phyloP scores from a whole-genome alignment of 805 yeast species.

The Metschnikowia proteae region DNA sequence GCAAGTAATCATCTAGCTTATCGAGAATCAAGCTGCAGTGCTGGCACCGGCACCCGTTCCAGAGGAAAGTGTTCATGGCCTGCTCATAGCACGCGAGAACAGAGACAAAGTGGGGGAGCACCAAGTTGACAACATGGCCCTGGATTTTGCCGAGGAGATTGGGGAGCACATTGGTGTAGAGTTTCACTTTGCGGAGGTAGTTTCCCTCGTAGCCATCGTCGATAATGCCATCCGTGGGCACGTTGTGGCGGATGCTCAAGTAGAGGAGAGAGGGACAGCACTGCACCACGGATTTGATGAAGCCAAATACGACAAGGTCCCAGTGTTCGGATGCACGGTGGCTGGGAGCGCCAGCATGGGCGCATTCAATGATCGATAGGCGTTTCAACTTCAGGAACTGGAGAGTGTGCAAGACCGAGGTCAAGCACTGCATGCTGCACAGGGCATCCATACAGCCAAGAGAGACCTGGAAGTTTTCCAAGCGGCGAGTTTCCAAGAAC shows the following conservation, averaged over 20 bases:
- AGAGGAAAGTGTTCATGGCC: constrained; percentile 60
- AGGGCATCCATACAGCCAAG: constrained; percentile 53
- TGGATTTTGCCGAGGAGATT: constrained; percentile 21
- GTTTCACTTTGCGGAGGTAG: constrained; percentile 52
- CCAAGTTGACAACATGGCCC: constrained; percentile 38
- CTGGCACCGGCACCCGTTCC: constrained; percentile 74
- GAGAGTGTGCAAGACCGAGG: constrained; percentile 34
- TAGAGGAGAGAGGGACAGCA: constrained; percentile 27
- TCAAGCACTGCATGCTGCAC: constrained; percentile 40
- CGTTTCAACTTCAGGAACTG: constrained; percentile 30
- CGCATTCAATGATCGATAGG: constrained; percentile 33
- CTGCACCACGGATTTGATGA: constrained; percentile 19
- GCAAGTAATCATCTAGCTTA: constrained; percentile 54
- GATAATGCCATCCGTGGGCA: constrained; percentile 46
- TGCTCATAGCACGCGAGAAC: constrained; percentile 67
- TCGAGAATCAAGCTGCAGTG: constrained; percentile 51
- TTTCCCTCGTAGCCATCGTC: constrained; percentile 73
- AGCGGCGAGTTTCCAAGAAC: constrained; percentile 18
- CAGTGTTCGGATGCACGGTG: constrained; percentile 45
- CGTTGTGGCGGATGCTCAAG: constrained; percentile 53
- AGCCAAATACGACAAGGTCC: constrained; percentile 45
- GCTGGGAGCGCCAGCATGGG: constrained; percentile 31
- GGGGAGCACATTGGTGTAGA: constrained; percentile 51
- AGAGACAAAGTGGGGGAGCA: constrained; percentile 59
- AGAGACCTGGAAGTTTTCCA: constrained; percentile 38